These are phyloP conservation scores for Lecanicillium sp. DNA, from an alignment of 2,329 filamentous ascomycete genomes.

Conservation along the genomic window DNA sequence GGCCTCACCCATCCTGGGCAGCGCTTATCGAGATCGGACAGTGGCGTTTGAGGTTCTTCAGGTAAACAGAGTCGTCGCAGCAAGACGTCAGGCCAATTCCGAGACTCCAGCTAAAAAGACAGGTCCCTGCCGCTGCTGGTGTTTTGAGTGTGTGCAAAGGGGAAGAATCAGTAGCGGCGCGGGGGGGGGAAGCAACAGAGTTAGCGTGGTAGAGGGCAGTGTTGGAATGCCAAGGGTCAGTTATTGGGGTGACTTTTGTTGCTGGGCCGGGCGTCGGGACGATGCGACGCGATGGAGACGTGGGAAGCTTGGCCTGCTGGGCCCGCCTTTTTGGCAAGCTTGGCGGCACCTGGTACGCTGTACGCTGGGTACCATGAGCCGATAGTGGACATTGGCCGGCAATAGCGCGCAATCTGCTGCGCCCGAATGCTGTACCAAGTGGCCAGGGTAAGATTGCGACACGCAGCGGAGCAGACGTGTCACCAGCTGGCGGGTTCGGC, in stretches of 20 bases:
- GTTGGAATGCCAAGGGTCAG: constrained; percentile 8
- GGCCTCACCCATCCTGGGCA: constrained; percentile 23
- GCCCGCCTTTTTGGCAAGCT: not conserved
- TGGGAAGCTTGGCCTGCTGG: not conserved
- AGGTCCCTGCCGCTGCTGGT: not conserved
- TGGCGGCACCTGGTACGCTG: constrained; percentile 1
- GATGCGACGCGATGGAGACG: not conserved
- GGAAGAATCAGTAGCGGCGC: not conserved
- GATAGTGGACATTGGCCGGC: too few relatives aligned
- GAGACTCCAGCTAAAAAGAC: not conserved
- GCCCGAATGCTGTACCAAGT: too few relatives aligned
- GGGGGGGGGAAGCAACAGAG: not conserved
- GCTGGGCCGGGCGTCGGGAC: constrained; percentile 5
- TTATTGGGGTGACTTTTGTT: constrained; percentile 4
- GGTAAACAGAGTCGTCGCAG: not conserved
- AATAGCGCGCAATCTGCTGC: too few relatives aligned
- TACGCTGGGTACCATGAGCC: not conserved
- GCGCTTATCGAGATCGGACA: not conserved
- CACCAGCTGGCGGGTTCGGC: too few relatives aligned
- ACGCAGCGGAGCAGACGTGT: too few relatives aligned
- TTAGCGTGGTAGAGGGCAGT: constrained; percentile 4
- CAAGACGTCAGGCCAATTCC: too few relatives aligned
- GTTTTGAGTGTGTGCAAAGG: not conserved
- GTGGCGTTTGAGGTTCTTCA: too few relatives aligned
- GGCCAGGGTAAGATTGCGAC: too few relatives aligned